These are phyloP conservation scores for Sideroxylon spinosum DNA, from an alignment of 179 eudicot genomes.

Conservation along the genomic window DNA sequence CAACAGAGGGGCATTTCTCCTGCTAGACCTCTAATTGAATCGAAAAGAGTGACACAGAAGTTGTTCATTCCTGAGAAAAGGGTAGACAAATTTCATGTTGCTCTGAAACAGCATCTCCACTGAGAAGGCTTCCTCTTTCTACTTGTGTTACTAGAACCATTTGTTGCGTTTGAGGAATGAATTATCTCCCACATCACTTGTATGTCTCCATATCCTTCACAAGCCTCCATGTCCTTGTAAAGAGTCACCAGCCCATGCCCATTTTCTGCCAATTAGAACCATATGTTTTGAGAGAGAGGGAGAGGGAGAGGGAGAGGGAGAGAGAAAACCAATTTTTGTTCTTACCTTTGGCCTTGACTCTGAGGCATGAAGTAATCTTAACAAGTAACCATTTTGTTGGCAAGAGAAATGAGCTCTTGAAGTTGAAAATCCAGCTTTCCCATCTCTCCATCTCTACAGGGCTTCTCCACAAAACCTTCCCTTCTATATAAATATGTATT, in stretches of 20 bases:
- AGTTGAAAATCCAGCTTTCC: conserved; percentile 26
- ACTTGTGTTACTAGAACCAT: neutral
- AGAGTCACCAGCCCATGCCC: conserved; percentile 29
- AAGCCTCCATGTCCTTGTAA: conserved; percentile 45
- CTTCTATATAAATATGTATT: conserved; percentile 2
- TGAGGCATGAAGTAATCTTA: conserved; percentile 25
- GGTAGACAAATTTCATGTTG: conserved; percentile 8
- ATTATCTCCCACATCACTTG: conserved; percentile 53
- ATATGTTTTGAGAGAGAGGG: neutral
- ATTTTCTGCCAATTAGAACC: conserved; percentile 21
- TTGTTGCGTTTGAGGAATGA: conserved; percentile 25
- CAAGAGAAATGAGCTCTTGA: conserved; percentile 27
- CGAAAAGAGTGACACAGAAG: conserved; percentile 6
- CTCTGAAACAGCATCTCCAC: conserved; percentile 19
- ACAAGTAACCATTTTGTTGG: conserved; percentile 25
- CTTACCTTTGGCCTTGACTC: conserved; percentile 30
- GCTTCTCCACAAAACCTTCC: conserved; percentile 6
- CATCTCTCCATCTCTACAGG: conserved; percentile 26
- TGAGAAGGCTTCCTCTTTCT: conserved; percentile 13
- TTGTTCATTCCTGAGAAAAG: neutral
- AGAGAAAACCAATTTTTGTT: neutral
- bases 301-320: neutral
- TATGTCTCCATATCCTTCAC: conserved; percentile 40
- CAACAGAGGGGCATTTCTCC: neutral
- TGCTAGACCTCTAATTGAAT: neutral